Base-by-base conservation (phyloP, 2,329 filamentous ascomycete genomes). In the Arthrobotrys pseudoclavata region DNA sequence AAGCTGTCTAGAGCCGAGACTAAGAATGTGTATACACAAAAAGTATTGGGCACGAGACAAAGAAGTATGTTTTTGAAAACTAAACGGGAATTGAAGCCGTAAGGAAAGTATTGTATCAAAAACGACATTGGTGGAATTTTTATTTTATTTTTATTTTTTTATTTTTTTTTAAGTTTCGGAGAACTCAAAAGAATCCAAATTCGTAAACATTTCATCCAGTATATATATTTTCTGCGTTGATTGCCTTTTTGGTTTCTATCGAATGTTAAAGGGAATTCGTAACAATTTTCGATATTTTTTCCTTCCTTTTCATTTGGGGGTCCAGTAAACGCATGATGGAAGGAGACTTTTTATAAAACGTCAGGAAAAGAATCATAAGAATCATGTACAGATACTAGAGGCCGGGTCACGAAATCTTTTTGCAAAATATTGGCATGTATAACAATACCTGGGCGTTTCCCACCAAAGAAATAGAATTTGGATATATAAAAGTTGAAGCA, bases 381-480 rank as follows among this genome's bases (percentile, higher is more conserved):
- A n/a, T 42, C 55, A 60, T 60, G 10, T 18, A n/a, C 55, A 60
- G 24, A 42, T 29, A 60, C 55, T 40, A 60, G 34, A 60, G 55
- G 55, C 55, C 55, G 55, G 55, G 55, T 42, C 55, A 60, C 55
- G 20, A 37, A 31, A 53, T 10, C 7, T 37, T 55, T 34, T 45
- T 18, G 4, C 4, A n/a, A 37, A 34, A 42, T 42, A 60, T 18
- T 24, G 55, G 55, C 42, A 60, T 60, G 55, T 60, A 60, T 60
- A 60, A 18, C 9, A 60, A 60, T 60, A 60, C 55, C 34, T 4
- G 55, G 55, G 55, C 31, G 48, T 53, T 67, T 52, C 53, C 68
- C 68, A 64, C 34, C 29, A 31, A 63, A 55, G 34, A 57, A 50
- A 64, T 34, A 40, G 18, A 53, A 47, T 40, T 68, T 45, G 47